These are phyloP conservation scores for Herpetospermum pedunculosum DNA, from an alignment of 306 rosid species.

Conservation along the genomic window DNA sequence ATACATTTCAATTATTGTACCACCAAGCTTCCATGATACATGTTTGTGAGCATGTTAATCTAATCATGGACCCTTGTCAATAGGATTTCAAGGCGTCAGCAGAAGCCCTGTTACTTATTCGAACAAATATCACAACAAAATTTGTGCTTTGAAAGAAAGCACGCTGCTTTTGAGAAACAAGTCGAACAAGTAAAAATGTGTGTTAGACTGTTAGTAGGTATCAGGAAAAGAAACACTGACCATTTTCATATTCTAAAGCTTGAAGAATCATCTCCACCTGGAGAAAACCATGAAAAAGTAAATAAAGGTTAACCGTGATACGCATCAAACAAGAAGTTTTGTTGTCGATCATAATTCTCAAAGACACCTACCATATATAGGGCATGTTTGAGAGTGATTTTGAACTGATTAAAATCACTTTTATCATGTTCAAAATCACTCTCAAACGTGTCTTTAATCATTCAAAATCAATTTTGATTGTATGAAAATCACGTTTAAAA, in stretches of 20 bases:
- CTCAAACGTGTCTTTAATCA: too few relatives aligned
- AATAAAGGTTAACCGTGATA: background rate
- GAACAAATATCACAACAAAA: background rate
- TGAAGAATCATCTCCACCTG: conserved; percentile 94
- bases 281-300: conserved; percentile 7
- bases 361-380: background rate
- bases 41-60: background rate
- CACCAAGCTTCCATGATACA: background rate
- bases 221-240: conserved; percentile 25
- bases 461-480: too few relatives aligned
- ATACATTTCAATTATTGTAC: background rate
- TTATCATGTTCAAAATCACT: too few relatives aligned
- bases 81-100: background rate
- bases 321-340: background rate
- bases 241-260: conserved; percentile 78
- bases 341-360: background rate
- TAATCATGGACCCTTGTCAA: background rate
- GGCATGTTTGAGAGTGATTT: too few relatives aligned
- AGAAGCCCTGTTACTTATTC: background rate
- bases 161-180: background rate
- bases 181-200: background rate
- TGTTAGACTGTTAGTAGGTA: background rate
- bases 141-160: background rate
- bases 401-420: too few relatives aligned
- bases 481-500: too few relatives aligned